These are phyloP conservation scores for Fusarium pilosicola DNA, from an alignment of 2,329 filamentous ascomycete genomes.

Conservation along the genomic window DNA sequence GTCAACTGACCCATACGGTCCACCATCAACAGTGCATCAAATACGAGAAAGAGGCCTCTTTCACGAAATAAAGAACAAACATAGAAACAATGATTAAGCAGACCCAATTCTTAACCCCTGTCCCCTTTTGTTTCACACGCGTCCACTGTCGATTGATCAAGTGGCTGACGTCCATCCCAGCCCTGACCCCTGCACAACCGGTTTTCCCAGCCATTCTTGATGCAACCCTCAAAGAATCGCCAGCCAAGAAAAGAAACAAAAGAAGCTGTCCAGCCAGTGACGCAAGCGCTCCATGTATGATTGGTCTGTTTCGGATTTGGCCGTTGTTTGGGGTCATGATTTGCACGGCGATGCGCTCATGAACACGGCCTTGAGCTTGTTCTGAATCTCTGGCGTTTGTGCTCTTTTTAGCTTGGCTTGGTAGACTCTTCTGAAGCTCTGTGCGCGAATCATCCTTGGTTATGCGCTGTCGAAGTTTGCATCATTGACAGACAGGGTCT, in stretches of 20 bases:
- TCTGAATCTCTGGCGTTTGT: slow-evolving; percentile 19
- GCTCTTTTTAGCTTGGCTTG: not conserved
- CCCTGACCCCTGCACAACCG: slow-evolving; percentile 24
- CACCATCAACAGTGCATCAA: not conserved
- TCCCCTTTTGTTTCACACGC: slow-evolving; percentile 25
- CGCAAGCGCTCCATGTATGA: slow-evolving; percentile 30
- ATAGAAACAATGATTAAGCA: slow-evolving; percentile 28
- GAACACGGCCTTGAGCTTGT: slow-evolving; percentile 14
- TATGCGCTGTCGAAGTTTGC: slow-evolving; percentile 20
- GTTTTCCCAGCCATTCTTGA: slow-evolving; percentile 28
- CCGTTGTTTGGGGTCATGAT: slow-evolving; percentile 37
- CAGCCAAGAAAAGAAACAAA: slow-evolving; percentile 24
- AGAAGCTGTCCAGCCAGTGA: slow-evolving; percentile 16
- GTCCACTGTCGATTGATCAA: slow-evolving; percentile 14
- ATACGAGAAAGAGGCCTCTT: slow-evolving; percentile 34
- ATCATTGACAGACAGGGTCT: slow-evolving; percentile 22
- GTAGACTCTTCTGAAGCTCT: not conserved
- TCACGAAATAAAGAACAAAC: slow-evolving; percentile 9
- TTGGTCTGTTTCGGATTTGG: slow-evolving; percentile 5
- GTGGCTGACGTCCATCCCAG: slow-evolving; percentile 24
- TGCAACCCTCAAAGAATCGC: not conserved
- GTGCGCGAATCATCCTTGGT: slow-evolving; percentile 22
- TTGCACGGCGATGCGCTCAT: slow-evolving; percentile 40
- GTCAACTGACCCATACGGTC: slow-evolving; percentile 2
- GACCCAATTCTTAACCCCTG: not conserved